Evolutionary conservation across 163 green algal genomes (phyloP), one percentile per base, ranked within the genome.

Genomic region (Prototheca cutis): DNA sequence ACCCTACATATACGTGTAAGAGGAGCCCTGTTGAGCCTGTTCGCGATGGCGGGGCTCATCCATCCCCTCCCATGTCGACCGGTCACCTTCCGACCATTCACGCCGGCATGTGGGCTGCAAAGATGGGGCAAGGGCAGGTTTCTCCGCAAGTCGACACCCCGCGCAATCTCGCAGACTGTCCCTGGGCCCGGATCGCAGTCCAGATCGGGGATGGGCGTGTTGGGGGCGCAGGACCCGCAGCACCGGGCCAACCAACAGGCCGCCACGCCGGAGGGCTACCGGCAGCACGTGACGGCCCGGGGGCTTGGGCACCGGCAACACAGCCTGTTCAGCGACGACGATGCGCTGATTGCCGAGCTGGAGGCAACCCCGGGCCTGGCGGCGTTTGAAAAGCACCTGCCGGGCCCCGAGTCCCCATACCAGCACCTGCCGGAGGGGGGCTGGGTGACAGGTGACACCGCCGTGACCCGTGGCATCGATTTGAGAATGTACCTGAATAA

Each of bases 331-430:
- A 40, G 63, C 21, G 61, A 53, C 5, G 4, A 32, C 4, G 63
- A 71, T 34, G 40, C 39, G 3, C 53, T 72, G 18, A 40, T 77
- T 19, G n/a, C 4, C 4, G 40, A 63, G 49, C 51, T 73, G 24
- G 6, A 17, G 3, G 13, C 24, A 3, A 29, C 29, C 6, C 39
- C 36, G 2, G 36, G 33, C 27, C 29, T 40, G 24, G 33, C 55
- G 25, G 53, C 73, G 4, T 80, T 80, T 61, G 67, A 80, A 51
- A 80, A 80, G 60, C 73, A 74, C 55, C 61, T 80, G 31, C 55
- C 65, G 1, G 73, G 63, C 4, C 4, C n/a, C n/a, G 21, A 47
- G 18, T 33, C 25, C 6, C 53, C 55, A 3, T 63, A 74, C 48
- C 40, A 76, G 52, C 25, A 55, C 30, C 28, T 74, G 0, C 32